Conservation (phyloP, 2,329 filamentous ascomycete species). For the Fusarium pilosicola region DNA sequence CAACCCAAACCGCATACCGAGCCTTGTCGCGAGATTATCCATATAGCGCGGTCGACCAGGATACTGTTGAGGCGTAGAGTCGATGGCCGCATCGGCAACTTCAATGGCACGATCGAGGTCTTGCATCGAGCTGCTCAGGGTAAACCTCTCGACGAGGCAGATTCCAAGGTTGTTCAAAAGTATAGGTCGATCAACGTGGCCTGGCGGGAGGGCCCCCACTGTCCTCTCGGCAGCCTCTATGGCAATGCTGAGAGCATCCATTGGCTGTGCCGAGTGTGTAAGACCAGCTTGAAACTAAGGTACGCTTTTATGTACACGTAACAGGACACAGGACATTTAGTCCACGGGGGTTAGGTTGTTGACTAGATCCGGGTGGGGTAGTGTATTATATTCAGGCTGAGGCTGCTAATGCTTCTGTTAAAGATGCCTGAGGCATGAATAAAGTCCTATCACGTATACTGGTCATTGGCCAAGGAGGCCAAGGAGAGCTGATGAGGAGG, state of each 20-base stretch:
- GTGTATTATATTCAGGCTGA: too few species aligned
- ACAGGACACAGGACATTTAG: too few species aligned
- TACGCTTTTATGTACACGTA: rapidly evolving
- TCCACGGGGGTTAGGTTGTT: too few species aligned
- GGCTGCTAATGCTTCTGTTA: too few species aligned
- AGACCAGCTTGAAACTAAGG: not conserved
- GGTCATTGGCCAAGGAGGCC: too few species aligned
- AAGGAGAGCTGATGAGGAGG: too few species aligned
- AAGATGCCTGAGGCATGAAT: too few species aligned
- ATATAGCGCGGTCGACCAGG: not conserved
- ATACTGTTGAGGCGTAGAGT: not conserved
- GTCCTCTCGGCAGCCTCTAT: not conserved
- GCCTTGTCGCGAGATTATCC: not conserved
- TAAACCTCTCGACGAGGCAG: not conserved
- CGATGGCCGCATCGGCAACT: not conserved
- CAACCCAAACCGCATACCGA: not conserved
- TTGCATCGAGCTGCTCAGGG: rapidly evolving
- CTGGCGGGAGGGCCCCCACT: too few species aligned
- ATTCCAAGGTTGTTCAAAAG: not conserved
- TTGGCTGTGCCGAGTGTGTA: not conserved
- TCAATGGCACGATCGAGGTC: not conserved
- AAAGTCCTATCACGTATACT: too few species aligned
- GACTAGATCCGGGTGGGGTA: too few species aligned
- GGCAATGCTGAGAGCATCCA: not conserved
- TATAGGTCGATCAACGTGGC: too few species aligned